Evolutionary conservation across 1,284 basidiomycete species (phyloP), one percentile per base, ranked within the genome.

Genomic region (Cryptococcus sp.): DNA sequence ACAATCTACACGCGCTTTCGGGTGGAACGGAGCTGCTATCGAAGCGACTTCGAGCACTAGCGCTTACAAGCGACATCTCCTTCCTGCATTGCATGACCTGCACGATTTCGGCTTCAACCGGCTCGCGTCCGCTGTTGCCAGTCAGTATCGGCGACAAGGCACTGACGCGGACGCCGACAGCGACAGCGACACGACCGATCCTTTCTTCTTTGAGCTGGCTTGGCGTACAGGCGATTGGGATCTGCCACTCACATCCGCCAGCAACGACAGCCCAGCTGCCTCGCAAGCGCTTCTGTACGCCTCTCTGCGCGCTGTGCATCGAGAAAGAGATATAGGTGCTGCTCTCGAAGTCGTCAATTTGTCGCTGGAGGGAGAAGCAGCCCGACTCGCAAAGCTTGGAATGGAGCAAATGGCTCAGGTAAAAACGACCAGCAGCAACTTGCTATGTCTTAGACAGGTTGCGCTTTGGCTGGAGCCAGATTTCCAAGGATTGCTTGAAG

Each of bases 221-320:
- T 96, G 93, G 93, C 84, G 91, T 41, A 91, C 91, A 1, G 88
- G 89, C 56, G 87, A 87, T 1, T 98, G 95, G 94, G 93, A 98
- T 73, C 80, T 96, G 13, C 92, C 94, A 8, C 84, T 90, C 52
- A 57, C 45, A 61, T n/a, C n/a, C n/a, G n/a, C n/a, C n/a, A n/a
- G n/a, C 60, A 40, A 53, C 54, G 20, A 50, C 54, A 25, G 50
- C 56, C 3, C 62, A 80, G 15, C 80, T 81, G 23, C 75, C 84
- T 6, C 31, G 31, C 85, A 84, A n/a, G 81, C 84, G 16, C 80
- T 87, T 1, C 78, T 96, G 3, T 97, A 94, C 76, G 80, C 84
- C 23, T 87, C 90, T 13, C 81, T 99, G 23, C 85, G 88, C 31
- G 86, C 90, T 0, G 80, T 91, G 13, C 85, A 93, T 67, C 83